These are phyloP conservation scores for Musa acuminata DNA, from an alignment of 176 grass and related monocot genomes.

Conservation along the genomic window DNA sequence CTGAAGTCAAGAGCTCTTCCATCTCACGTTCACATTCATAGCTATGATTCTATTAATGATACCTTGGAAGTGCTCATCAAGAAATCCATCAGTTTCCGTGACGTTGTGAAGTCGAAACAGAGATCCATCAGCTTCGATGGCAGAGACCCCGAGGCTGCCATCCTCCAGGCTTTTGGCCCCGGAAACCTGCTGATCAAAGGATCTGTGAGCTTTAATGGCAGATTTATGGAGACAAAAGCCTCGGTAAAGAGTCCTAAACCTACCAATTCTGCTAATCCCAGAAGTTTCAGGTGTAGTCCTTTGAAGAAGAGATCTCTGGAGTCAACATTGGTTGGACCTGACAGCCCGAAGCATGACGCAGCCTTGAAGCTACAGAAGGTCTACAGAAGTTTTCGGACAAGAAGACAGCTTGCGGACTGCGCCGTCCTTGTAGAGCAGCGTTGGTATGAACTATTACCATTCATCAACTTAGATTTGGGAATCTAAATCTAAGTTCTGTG, in stretches of 20 bases:
- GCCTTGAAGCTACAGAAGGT: constrained; percentile 75
- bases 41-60: not conserved
- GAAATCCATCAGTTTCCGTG: constrained; percentile 9
- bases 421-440: constrained; percentile 81
- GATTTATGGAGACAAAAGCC: constrained; percentile 27
- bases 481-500: not conserved
- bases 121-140: constrained; percentile 46
- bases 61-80: not conserved
- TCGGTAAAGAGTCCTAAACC: constrained; percentile 26
- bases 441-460: constrained; percentile 36
- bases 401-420: constrained; percentile 76
- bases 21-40: not conserved
- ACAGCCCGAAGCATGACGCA: constrained; percentile 47
- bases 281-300: constrained; percentile 26
- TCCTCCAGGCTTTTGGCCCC: constrained; percentile 28
- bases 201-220: constrained; percentile 49
- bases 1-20: too few relatives aligned
- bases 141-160: constrained; percentile 23
- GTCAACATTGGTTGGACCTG: constrained; percentile 30
- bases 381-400: constrained; percentile 84
- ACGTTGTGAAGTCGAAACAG: constrained; percentile 4
- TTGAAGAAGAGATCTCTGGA: constrained; percentile 30
- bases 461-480: constrained; percentile 10
- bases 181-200: constrained; percentile 36
- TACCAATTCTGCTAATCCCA: not conserved